Conservation (phyloP, 2,329 filamentous ascomycete genomes). For the Chaetomiaceae sp. region DNA sequence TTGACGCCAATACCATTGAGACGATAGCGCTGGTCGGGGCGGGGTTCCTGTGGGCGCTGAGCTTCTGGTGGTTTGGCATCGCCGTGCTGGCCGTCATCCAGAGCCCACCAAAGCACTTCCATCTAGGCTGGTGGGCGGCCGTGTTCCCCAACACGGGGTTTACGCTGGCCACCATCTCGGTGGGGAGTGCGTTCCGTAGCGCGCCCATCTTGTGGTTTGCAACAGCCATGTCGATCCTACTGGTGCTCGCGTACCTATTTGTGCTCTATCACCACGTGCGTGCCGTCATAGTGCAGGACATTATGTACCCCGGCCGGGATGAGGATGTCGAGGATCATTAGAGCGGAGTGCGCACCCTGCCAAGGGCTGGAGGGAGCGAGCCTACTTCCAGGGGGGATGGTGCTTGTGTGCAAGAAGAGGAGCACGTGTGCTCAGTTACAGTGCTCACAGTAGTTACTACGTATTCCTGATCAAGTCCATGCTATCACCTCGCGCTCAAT, state of each 20-base stretch:
- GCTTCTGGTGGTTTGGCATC: conserved; percentile 48
- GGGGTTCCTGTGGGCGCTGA: conserved; percentile 33
- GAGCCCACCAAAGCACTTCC: conserved; percentile 48
- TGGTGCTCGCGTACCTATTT: conserved; percentile 40
- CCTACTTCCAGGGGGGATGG: too few relatives aligned
- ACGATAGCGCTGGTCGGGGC: conserved; percentile 45
- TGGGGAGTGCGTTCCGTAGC: conserved; percentile 46
- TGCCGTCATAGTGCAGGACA: conserved; percentile 49
- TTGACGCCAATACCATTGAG: conserved; percentile 42
- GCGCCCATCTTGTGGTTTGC: conserved; percentile 44
- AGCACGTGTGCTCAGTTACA: too few relatives aligned
- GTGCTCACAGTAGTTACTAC: too few relatives aligned
- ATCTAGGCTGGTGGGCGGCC: conserved; percentile 61
- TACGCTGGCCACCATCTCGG: conserved; percentile 51
- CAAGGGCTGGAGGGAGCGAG: not conserved
- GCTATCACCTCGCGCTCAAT: too few relatives aligned
- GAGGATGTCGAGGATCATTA: conserved; percentile 49
- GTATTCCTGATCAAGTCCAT: too few relatives aligned
- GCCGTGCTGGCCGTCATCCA: conserved; percentile 43
- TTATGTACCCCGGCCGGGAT: conserved; percentile 52
- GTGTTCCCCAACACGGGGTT: conserved; percentile 61
- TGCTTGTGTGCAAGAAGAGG: too few relatives aligned
- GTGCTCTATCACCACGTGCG: conserved; percentile 43
- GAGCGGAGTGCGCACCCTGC: not conserved
- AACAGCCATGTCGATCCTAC: conserved; percentile 46